Conservation (phyloP, 768 basidiomycete genomes). For the Russula dissimulans region DNA sequence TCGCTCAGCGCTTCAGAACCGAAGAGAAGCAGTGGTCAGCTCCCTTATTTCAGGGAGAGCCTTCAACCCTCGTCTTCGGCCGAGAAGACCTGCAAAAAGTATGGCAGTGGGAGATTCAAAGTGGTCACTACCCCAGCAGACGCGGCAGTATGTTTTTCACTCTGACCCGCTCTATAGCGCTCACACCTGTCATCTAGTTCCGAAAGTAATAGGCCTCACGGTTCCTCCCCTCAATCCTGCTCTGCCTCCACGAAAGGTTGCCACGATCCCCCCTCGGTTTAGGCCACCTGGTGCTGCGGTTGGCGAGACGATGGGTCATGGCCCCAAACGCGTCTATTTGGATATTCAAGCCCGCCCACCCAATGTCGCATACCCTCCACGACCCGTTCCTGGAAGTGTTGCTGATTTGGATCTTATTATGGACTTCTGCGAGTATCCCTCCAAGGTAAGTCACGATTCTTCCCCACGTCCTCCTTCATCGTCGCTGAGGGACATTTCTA, state of each 20-base stretch:
- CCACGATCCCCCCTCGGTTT: constrained; percentile 40
- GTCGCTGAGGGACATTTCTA: not conserved
- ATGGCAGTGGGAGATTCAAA: constrained; percentile 92
- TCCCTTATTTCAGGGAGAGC: constrained; percentile 43
- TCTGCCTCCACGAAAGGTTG: constrained; percentile 46
- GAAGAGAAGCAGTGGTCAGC: constrained; percentile 53
- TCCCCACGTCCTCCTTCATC: not conserved
- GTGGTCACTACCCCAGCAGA: constrained; percentile 89
- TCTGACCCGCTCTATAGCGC: not conserved
- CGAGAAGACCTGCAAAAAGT: constrained; percentile 79
- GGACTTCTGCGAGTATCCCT: constrained; percentile 88
- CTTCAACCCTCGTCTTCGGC: constrained; percentile 64
- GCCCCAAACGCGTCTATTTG: constrained; percentile 70
- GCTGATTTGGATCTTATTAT: constrained; percentile 86
- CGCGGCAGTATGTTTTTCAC: constrained; percentile 48
- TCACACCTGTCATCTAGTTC: constrained; percentile 39
- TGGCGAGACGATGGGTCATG: constrained; percentile 58
- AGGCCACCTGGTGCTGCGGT: constrained; percentile 39
- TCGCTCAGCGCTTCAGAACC: constrained; percentile 52
- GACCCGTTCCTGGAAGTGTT: constrained; percentile 76
- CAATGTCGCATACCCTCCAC: constrained; percentile 72
- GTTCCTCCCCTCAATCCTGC: constrained; percentile 60
- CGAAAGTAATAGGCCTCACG: constrained; percentile 54
- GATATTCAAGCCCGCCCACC: constrained; percentile 55
- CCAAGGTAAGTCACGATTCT: constrained; percentile 41